These are phyloP conservation scores for Anthracocystis walkeri DNA, from an alignment of 1,284 basidiomycete genomes.

Conservation along the genomic window DNA sequence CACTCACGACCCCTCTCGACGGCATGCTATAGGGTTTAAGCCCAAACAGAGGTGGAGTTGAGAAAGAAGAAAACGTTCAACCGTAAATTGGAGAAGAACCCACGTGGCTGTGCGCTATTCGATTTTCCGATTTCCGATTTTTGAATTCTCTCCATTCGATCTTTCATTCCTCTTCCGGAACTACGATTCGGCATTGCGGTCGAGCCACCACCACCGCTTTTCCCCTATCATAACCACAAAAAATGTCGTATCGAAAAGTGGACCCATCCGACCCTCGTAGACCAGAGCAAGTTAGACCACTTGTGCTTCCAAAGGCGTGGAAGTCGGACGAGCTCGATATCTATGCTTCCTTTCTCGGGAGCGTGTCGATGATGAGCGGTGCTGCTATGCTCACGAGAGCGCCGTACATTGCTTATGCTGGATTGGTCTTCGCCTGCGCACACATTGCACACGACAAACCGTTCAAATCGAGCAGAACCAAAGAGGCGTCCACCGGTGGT, in stretches of 20 bases:
- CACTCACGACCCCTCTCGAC: background rate
- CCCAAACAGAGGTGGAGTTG: too few relatives aligned
- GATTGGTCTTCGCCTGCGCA: slow-evolving; percentile 49
- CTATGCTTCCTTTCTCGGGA: slow-evolving; percentile 39
- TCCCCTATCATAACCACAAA: background rate
- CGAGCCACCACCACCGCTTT: slow-evolving; percentile 4
- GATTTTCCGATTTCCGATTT: slow-evolving; percentile 19
- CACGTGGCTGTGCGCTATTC: slow-evolving; percentile 19
- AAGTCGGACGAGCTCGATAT: slow-evolving; percentile 39
- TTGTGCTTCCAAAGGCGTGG: slow-evolving; percentile 37
- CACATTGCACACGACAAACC: slow-evolving; percentile 54
- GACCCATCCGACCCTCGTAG: slow-evolving; percentile 41
- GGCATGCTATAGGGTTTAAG: slow-evolving; percentile 9
- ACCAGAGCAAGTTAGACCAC: slow-evolving; percentile 24
- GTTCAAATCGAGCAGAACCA: slow-evolving; percentile 43
- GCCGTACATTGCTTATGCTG: slow-evolving; percentile 46
- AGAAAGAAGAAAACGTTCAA: background rate
- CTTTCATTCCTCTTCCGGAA: slow-evolving; percentile 6
- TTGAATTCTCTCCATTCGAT: background rate
- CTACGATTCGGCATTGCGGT: background rate
- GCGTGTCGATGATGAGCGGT: slow-evolving; percentile 41
- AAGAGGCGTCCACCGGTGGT: slow-evolving; percentile 33
- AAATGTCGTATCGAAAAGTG: slow-evolving; percentile 41
- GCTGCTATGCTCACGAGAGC: slow-evolving; percentile 45
- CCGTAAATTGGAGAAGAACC: background rate